Evolutionary conservation across 768 basidiomycete genomes (phyloP), one percentile per base, ranked within the genome.

Genomic region (Tephrocybe sp.): DNA sequence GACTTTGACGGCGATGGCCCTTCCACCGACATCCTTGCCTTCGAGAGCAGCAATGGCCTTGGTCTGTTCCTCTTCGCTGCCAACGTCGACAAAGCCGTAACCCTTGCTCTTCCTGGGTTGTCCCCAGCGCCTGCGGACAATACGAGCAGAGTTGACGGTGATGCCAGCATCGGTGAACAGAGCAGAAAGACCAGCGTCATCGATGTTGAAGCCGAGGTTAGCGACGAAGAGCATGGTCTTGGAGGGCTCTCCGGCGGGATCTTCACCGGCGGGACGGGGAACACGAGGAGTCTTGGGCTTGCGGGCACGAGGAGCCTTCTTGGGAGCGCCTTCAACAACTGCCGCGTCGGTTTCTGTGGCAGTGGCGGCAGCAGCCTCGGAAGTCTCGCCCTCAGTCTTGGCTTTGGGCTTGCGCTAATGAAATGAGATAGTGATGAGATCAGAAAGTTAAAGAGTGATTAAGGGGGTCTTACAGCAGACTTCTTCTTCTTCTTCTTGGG

Each of bases 41-140:
- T 94, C 79, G 54, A 94, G 79, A 57, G 82, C 82, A 49, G 82
- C 83, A 55, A 99, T 87, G 45, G 93, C 95, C 74, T 93, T 92
- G 67, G 85, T 68, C 75, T 99, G 95, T 69, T 94, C 84, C 59
- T 83, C 88, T 69, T 93, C 86, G 58, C 74, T 74, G 53, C 88
- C 91, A 55, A 97, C 91, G 60, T 98, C 94, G 64, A 99, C 95
- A 63, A 99, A 99, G 45, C 93, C 95, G 68, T 94, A 98, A 49
- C 95, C 95, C 72, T 95, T 95, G 79, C 88, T 91, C 69, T 83
- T 88, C 67, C 87, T 81, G 62, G 87, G 86, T 36, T 82, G 80
- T 3, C 91, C 91, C 78, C 82, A 91, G 61, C 85, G 83, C 63
- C 86, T 79, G 64, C 85, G 84, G 60, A 97, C 91, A 56, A 99